Evolutionary conservation across 192 early-diverging fungal species (phyloP), one percentile per base, ranked within the genome.

Genomic region (Mortierella alpina): DNA sequence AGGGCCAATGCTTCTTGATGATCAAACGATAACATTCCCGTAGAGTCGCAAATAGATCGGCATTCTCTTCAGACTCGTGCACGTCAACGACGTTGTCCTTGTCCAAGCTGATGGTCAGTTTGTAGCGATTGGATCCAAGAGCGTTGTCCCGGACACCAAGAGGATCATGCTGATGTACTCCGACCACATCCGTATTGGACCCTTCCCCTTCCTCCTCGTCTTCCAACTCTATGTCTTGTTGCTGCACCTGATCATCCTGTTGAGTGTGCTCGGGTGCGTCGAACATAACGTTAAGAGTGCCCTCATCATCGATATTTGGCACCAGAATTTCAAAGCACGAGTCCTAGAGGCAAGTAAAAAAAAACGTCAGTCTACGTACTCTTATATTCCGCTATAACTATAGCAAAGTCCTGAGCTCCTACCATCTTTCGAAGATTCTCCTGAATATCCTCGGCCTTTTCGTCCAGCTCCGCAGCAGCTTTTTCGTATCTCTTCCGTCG

Each of bases 101-200:
- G 8, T 87, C 75, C 31, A 93, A 53, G 53, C 84, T 68, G 63
- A 92, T 82, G n/a, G 86, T 84, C 45, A 93, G 81, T 20, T 73
- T 82, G 45, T 92, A 91, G 2, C 90, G 86, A 60, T 85, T 87
- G 12, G 88, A 87, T 4, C 89, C 91, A 70, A 93, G 86, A 15
- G 90, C 76, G 7, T 72, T 79, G 7, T 71, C 89, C 18, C 88
- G 82, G 15, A 86, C 68, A 2, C 85, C 73, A 45, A 88, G 67
- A 14, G 86, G 84, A 15, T 84, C 74, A 61, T 82, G 59, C 22
- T 68, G 62, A 5, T 67, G 54, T 47, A 65, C 6, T 2, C 69
- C 72, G 11, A 61, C 78, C 13, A 66, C 60, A 41, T 63, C 58
- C 10, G 61, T 71, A 17, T 6, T 46, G 4, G 57, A 67, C 42